Base-by-base conservation (phyloP, 1,284 basidiomycete genomes). In the Apiotrichum siamense region DNA sequence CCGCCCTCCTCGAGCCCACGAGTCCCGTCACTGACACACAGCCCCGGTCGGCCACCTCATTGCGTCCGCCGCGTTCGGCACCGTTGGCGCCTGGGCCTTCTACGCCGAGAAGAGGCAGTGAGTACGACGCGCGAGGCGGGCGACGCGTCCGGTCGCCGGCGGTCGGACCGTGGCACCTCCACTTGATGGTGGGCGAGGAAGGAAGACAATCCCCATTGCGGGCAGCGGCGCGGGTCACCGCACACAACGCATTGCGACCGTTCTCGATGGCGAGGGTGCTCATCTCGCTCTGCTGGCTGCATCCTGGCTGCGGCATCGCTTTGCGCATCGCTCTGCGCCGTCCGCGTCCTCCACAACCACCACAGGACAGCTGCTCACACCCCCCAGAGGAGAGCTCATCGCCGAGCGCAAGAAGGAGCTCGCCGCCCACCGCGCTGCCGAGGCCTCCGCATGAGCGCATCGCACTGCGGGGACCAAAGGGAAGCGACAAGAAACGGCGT, bases 101-200 rank as follows among this genome's bases (percentile, higher is more conserved):
- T 46, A 62, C 50, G 50, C 55, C 11, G 70, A 73, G 50, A 54
- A 62, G 54, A 59, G 65, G 62, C 70, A 73, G 73, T 75, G 50
- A 60, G 73, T 71, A 13, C 24, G 7, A 4, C 20, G 13, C 21
- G 31, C 23, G 5, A 5, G 27, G 10, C 17, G 12, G 21, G 23
- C 12, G 23, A 23, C 13, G 26, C 11, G 18, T 7, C 12, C 13
- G 39, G 39, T 7, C 10, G n/a, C 13, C 13, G 26, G n/a, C n/a
- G n/a, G n/a, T n/a, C n/a, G n/a, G n/a, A n/a, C n/a, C n/a, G n/a
- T n/a, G n/a, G n/a, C n/a, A n/a, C n/a, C n/a, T n/a, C n/a, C n/a
- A n/a, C n/a, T n/a, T n/a, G n/a, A n/a, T n/a, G n/a, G n/a, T n/a
- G n/a, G n/a, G n/a, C n/a, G n/a, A n/a, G n/a, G n/a, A n/a, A n/a